A percentile compares a stretch with the other conserved stretches of the same genome.
Evolutionary conservation across 176 grass and related monocot species (phyloP).

Genomic region (Elymus sibiricus): DNA sequence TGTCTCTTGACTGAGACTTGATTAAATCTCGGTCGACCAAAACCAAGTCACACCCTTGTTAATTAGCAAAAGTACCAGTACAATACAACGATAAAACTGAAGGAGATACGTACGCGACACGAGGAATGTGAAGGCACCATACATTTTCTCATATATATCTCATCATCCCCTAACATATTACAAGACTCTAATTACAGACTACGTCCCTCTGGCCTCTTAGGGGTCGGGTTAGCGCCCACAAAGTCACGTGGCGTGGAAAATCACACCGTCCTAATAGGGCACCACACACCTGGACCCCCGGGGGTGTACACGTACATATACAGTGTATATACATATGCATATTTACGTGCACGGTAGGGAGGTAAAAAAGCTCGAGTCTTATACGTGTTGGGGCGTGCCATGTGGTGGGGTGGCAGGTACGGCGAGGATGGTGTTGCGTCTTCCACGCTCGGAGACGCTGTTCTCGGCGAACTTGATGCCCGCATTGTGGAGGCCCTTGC

Average conservation of each 20-base stretch:
- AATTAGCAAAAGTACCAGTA: too few species aligned
- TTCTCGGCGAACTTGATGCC: neutral
- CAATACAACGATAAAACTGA: too few species aligned
- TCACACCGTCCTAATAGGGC: neutral
- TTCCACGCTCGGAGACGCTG: neutral
- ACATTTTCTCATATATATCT: neutral
- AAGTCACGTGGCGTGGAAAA: neutral
- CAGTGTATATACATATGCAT: neutral
- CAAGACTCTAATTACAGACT: neutral
- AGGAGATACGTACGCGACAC: too few species aligned
- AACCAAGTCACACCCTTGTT: too few species aligned
- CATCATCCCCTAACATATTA: neutral
- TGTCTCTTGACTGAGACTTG: too few species aligned
- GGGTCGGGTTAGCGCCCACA: neutral
- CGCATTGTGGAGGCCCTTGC: neutral
- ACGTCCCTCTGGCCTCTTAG: neutral
- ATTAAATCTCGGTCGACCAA: too few species aligned
- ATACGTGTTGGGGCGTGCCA: neutral
- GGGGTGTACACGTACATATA: too few species aligned
- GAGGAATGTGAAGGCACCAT: neutral
- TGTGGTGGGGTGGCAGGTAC: neutral
- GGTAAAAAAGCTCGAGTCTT: neutral
- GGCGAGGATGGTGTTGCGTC: neutral
- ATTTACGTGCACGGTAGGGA: neutral
- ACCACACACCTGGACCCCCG: neutral